Conservation (phyloP, 2,329 filamentous ascomycete species). For the Dothistroma pini region DNA sequence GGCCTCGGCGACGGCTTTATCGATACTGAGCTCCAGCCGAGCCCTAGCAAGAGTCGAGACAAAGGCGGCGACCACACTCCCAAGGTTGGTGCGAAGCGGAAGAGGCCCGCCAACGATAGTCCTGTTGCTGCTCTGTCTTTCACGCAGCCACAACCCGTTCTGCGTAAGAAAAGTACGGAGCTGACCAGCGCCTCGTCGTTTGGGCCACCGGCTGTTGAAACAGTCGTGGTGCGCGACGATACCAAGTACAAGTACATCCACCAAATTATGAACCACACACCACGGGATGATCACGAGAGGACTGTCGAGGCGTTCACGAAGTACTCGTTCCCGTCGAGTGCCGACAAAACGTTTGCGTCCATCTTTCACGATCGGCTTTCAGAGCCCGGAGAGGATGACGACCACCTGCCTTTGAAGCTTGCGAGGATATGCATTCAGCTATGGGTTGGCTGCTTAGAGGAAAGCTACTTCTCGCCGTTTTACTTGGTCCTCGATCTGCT, state of each 20-base stretch:
- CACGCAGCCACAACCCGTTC: constrained; percentile 21
- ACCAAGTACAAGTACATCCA: constrained; percentile 48
- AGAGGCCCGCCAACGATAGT: constrained; percentile 61
- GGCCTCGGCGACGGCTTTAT: constrained; percentile 69
- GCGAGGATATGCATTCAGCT: constrained; percentile 61
- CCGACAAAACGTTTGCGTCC: constrained; percentile 59
- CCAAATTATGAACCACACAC: constrained; percentile 61
- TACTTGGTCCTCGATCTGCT: constrained; percentile 63
- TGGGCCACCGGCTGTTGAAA: constrained; percentile 6
- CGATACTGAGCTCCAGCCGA: constrained; percentile 53
- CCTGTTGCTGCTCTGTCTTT: constrained; percentile 53
- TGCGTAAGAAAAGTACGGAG: constrained; percentile 22
- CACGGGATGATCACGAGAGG: constrained; percentile 53
- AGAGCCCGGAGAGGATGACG: constrained; percentile 44
- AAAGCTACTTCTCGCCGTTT: constrained; percentile 61
- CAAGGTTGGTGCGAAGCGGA: constrained; percentile 63
- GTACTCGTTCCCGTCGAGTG: constrained; percentile 63
- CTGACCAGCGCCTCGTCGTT: constrained; percentile 14
- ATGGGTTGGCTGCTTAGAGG: constrained; percentile 65
- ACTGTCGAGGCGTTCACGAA: constrained; percentile 66
- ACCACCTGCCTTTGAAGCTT: constrained; percentile 60
- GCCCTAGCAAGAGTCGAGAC: constrained; percentile 42
- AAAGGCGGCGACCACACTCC: constrained; percentile 56
- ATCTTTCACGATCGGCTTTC: constrained; percentile 66
- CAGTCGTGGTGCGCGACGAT: constrained; percentile 10